Percentiles rank a stretch among this genome's conserved stretches.
Evolutionary conservation across 345 rosid genomes (phyloP).

Genomic region (Clarkia xantiana): DNA sequence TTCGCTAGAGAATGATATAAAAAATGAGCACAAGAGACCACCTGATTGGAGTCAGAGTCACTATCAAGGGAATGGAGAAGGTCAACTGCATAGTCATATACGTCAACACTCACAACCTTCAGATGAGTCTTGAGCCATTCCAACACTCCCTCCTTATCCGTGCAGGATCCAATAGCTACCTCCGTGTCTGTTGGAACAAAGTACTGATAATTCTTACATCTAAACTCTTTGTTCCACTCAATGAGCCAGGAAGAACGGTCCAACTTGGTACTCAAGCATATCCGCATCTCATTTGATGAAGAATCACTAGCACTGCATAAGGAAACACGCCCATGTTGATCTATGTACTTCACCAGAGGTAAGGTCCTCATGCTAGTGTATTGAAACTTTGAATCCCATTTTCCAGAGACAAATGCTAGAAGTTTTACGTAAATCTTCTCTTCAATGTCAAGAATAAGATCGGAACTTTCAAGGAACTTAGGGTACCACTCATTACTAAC

Average conservation of each 20-base stretch:
- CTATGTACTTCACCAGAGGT: constrained; percentile 40
- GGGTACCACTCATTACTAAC: constrained; percentile 46
- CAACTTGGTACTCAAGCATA: constrained; percentile 13
- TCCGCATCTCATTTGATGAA: neutral
- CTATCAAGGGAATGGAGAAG: constrained; percentile 9
- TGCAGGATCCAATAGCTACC: constrained; percentile 15
- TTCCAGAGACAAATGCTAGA: constrained; percentile 32
- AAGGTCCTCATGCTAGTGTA: constrained; percentile 18
- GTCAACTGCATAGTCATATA: constrained; percentile 18
- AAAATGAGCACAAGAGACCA: constrained; percentile 41
- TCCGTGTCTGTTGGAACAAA: constrained; percentile 35
- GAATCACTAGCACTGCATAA: constrained; percentile 22
- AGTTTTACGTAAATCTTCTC: constrained; percentile 37
- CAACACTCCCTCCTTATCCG: constrained; percentile 10
- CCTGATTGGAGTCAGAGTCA: constrained; percentile 25
- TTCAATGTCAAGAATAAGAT: constrained; percentile 29
- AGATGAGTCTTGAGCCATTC: constrained; percentile 28
- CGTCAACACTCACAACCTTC: constrained; percentile 5
- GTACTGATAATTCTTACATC: constrained; percentile 12
- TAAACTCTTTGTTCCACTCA: constrained; percentile 39
- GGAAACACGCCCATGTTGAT: constrained; percentile 17
- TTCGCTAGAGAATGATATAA: constrained; percentile 24
- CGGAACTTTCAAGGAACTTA: constrained; percentile 41
- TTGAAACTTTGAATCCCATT: constrained; percentile 31
- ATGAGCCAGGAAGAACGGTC: constrained; percentile 29